phyloP scores from a whole-genome alignment of 75 land plant species.

The Picea glauca region DNA sequence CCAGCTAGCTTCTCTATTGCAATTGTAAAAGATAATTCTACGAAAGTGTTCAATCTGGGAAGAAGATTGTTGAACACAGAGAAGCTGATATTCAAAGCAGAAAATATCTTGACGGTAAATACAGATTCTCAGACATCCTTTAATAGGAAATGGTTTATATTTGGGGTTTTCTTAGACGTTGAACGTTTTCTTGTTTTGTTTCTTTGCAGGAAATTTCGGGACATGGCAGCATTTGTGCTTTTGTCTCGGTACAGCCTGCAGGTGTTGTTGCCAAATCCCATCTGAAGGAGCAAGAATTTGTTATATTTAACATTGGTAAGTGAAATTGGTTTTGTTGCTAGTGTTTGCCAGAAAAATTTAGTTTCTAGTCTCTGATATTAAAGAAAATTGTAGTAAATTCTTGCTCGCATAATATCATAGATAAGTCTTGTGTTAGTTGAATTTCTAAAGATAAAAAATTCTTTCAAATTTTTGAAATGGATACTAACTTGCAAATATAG shows the following conservation, averaged over 20 bases:
- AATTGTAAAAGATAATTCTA: slow-evolving; percentile 24
- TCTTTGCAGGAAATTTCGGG: slow-evolving; percentile 7
- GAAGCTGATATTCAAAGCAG: slow-evolving; percentile 63
- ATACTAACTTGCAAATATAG: not conserved
- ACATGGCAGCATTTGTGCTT: slow-evolving; percentile 21
- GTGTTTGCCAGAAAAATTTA: slow-evolving; percentile 19
- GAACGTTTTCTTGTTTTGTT: slow-evolving; percentile 5
- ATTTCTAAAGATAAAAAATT: not conserved
- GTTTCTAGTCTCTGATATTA: slow-evolving; percentile 23
- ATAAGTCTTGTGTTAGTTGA: not conserved
- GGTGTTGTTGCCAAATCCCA: slow-evolving; percentile 68
- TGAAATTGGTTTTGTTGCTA: slow-evolving; percentile 17
- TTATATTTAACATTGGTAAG: slow-evolving; percentile 79
- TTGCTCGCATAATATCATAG: not conserved
- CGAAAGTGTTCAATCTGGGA: slow-evolving; percentile 8
- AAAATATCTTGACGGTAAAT: slow-evolving; percentile 7
- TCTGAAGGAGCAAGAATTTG: slow-evolving; percentile 49
- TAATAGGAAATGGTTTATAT: not conserved
- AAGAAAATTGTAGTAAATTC: slow-evolving; percentile 10
- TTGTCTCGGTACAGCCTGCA: slow-evolving; percentile 64
- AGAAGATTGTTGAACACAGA: slow-evolving; percentile 79
- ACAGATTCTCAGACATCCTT: slow-evolving; percentile 9
- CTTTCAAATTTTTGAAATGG: not conserved
- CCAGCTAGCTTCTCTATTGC: slow-evolving; percentile 68
- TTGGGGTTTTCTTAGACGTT: not conserved